phyloP scores from a whole-genome alignment of 2,329 filamentous ascomycete species.

The Aspergillus awamori region DNA sequence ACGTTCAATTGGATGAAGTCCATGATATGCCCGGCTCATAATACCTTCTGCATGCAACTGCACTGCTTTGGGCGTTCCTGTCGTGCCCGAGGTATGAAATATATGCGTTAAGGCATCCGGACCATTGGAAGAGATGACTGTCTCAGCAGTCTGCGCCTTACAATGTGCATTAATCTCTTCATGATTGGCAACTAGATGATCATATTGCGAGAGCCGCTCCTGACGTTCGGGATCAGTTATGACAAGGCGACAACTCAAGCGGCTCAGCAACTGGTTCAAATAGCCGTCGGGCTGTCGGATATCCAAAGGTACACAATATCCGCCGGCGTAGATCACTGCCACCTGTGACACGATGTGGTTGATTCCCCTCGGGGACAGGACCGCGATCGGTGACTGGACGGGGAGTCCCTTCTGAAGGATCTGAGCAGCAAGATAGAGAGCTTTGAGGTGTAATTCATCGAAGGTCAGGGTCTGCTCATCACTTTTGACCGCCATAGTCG shows the following conservation, averaged over 20 bases:
- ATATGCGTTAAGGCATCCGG: slow-evolving; percentile 10
- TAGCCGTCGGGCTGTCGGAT: slow-evolving; percentile 22
- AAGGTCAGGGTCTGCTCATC: background rate
- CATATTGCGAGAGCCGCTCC: background rate
- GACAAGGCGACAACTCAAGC: slow-evolving; percentile 11
- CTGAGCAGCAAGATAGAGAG: background rate
- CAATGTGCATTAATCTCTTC: background rate
- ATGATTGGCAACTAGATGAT: background rate
- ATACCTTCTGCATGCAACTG: background rate
- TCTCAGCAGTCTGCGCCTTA: no score
- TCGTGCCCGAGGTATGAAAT: slow-evolving; percentile 28
- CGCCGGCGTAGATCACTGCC: slow-evolving; percentile 28
- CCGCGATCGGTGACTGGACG: slow-evolving; percentile 20
- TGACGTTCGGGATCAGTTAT: slow-evolving; percentile 14
- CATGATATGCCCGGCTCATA: background rate
- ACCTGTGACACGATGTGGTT: slow-evolving; percentile 26
- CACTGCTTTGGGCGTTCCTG: slow-evolving; percentile 26
- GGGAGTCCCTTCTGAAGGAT: background rate
- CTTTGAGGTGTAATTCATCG: background rate
- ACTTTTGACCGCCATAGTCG: no score
- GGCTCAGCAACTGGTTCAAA: slow-evolving; percentile 18
- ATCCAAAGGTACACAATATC: slow-evolving; percentile 27
- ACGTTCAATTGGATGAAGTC: background rate
- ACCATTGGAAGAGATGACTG: background rate
- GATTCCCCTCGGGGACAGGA: slow-evolving; percentile 22